Evolutionary conservation across 805 yeast genomes (phyloP).

Genomic region (Teunomyces stri): DNA sequence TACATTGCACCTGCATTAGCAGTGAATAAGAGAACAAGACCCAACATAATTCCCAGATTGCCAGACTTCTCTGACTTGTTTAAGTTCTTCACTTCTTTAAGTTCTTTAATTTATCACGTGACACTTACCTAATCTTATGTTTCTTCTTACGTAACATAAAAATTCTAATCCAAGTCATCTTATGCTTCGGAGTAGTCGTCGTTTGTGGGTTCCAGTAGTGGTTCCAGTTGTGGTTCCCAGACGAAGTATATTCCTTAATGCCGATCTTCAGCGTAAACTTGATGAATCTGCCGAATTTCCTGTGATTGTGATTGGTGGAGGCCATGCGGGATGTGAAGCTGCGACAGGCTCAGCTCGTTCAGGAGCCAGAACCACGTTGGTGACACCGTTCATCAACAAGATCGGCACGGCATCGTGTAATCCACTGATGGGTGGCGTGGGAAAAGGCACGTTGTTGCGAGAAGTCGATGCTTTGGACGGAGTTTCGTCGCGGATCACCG

Average conservation of each 20-base stretch:
- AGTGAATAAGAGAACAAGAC: too few species aligned
- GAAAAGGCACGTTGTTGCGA: conserved; percentile 87
- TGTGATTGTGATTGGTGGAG: conserved; percentile 92
- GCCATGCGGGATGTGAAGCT: conserved; percentile 99
- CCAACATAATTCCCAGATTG: too few species aligned
- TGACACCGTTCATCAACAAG: conserved; percentile 73
- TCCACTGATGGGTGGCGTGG: conserved; percentile 98
- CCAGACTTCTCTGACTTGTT: too few species aligned
- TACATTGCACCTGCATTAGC: too few species aligned
- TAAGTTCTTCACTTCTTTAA: too few species aligned
- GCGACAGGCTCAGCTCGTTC: conserved; percentile 88
- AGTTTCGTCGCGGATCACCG: conserved; percentile 81
- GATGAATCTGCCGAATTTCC: conserved; percentile 33
- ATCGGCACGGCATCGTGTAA: conserved; percentile 96
- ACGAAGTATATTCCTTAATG: conserved; percentile 18
- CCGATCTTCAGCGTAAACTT: conserved; percentile 12
- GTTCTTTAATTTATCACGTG: too few species aligned
- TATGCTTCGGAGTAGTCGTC: conserved; percentile 1
- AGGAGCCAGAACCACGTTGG: conserved; percentile 66
- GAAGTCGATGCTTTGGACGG: conserved; percentile 98
- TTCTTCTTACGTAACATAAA: too few species aligned
- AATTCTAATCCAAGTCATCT: too few species aligned
- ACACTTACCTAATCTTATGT: neutral
- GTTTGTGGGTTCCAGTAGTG: neutral
- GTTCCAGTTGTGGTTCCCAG: neutral